Evolutionary conservation across 345 rosid genomes (phyloP).

Genomic region (Passiflora organensis): DNA sequence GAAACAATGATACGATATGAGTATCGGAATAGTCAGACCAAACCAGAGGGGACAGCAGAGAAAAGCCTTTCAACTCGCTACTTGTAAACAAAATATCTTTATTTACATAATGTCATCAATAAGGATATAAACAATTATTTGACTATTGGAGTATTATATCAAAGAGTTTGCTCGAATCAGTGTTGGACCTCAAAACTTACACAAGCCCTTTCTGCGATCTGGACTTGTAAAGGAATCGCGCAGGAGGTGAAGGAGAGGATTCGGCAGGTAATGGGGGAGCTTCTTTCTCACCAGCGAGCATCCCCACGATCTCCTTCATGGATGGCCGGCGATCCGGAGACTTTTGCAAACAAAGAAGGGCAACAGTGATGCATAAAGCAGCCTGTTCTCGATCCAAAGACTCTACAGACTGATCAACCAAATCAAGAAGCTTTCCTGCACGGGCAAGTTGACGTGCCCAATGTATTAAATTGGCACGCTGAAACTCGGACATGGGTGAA

Average conservation of each 20-base stretch:
- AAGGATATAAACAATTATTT: too few species aligned
- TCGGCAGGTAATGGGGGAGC: constrained; percentile 69
- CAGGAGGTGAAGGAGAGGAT: constrained; percentile 78
- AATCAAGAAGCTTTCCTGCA: constrained; percentile 62
- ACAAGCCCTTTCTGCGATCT: constrained; percentile 13
- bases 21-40: too few species aligned
- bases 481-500: constrained; percentile 70
- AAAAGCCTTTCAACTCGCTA: too few species aligned
- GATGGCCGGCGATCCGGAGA: constrained; percentile 66
- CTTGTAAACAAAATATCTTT: too few species aligned
- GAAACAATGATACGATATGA: too few species aligned
- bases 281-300: constrained; percentile 54
- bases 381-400: constrained; percentile 65
- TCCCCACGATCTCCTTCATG: constrained; percentile 70
- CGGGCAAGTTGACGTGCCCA: constrained; percentile 87
- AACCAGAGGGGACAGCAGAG: too few species aligned
- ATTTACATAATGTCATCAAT: too few species aligned
- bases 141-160: too few species aligned
- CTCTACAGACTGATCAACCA: constrained; percentile 61
- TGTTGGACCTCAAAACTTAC: constrained; percentile 9
- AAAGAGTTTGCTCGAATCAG: too few species aligned
- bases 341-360: constrained; percentile 77
- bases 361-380: constrained; percentile 67
- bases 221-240: constrained; percentile 36
- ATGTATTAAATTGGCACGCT: constrained; percentile 77